Conservation (phyloP, 2,329 filamentous ascomycete species). For the Phoma sp. region DNA sequence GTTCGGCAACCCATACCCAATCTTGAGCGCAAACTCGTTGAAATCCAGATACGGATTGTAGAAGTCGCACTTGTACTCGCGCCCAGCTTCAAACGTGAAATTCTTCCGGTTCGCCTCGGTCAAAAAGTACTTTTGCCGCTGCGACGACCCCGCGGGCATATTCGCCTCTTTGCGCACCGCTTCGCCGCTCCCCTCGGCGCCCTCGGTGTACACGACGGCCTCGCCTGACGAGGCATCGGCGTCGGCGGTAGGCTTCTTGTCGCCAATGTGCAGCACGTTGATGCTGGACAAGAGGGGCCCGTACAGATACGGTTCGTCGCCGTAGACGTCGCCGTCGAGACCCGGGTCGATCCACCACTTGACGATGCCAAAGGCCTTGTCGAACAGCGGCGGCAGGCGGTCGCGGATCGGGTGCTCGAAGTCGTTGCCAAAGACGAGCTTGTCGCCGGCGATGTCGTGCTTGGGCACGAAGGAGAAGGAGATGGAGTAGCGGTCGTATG, state of each 20-base stretch:
- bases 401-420: conserved; percentile 91
- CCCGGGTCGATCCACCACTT: conserved; percentile 92
- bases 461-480: conserved; percentile 80
- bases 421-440: conserved; percentile 93
- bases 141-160: conserved; percentile 51
- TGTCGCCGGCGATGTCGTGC: conserved; percentile 66
- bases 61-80: conserved; percentile 73
- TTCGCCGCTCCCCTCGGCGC: conserved; percentile 55
- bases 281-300: conserved; percentile 81
- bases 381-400: conserved; percentile 83
- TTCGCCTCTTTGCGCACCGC: conserved; percentile 48
- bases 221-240: conserved; percentile 53
- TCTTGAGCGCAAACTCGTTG: conserved; percentile 71
- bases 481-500: conserved; percentile 83
- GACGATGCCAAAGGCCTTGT: conserved; percentile 81
- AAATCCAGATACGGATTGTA: conserved; percentile 95
- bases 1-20: conserved; percentile 64
- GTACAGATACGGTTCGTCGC: conserved; percentile 84
- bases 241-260: conserved; percentile 36
- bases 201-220: conserved; percentile 62
- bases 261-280: conserved; percentile 75
- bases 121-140: conserved; percentile 67
- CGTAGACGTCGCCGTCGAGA: conserved; percentile 86
- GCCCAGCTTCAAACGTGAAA: conserved; percentile 68
- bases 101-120: conserved; percentile 59